Base-by-base conservation (phyloP, 2,329 filamentous ascomycete species). In the Neobulgaria alba region DNA sequence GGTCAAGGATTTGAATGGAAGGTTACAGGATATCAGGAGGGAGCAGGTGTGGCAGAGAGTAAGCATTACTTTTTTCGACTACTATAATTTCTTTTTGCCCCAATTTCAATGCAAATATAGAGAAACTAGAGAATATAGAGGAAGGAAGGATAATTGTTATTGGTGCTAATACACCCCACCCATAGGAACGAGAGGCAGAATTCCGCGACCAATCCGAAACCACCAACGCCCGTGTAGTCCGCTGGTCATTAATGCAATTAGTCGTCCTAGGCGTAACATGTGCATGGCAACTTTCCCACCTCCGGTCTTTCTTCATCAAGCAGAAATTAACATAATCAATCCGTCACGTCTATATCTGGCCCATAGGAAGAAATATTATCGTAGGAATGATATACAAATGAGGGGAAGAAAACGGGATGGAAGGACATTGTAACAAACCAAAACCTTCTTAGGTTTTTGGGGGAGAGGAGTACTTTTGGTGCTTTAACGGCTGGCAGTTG, bases 261-360 rank as follows among this genome's bases (percentile, higher is more conserved):
- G 74, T 79, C 38, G 78, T 96, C 29, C 72, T 98, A 39, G 85
- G 81, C 41, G 72, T 82, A 41, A 95, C 92, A 23, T 98, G 92
- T 67, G 85, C 87, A 47, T 98, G 92, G 92, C 92, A 98, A 66
- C 72, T 98, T 34, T 94, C 88, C 39, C 90, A 98, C 67, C 75
- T 98, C 56, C 77, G 92, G 54, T 84, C 85, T 34, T 98, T 98
- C 76, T 98, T 98, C 71, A 98, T 98, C 72, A 98, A 98, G 76
- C 90, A 96, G 72, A 98, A 98, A 75, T 79, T 98, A 63, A 96
- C 92, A 45, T 98, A 77, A 66, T 16, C n/a, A n/a, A n/a, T n/a
- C n/a, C n/a, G n/a, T n/a, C n/a, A n/a, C n/a, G n/a, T n/a, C n/a
- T n/a, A n/a, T n/a, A n/a, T n/a, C n/a, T n/a, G n/a, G n/a, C n/a